Base-by-base conservation (phyloP, 495 filamentous ascomycete genomes). In the Aspergillus hancockii region DNA sequence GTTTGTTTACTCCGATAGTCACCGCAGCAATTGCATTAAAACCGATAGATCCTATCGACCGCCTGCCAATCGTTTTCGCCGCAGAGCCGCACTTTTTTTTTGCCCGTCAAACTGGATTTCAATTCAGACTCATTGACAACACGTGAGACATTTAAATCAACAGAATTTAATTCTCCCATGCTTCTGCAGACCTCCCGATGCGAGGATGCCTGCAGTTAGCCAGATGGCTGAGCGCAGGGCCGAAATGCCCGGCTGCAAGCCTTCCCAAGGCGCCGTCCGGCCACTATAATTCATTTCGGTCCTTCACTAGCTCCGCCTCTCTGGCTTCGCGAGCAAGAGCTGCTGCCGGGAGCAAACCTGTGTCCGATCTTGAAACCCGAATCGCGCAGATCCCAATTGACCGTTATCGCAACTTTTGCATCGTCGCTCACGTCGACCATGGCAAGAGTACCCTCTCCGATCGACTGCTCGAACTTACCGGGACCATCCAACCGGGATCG, bases 361-460 rank as follows among this genome's bases (percentile, higher is more conserved):
- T 78, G 10, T 68, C 79, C 5, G 86, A 88, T 31, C 81, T 96
- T 18, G 94, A 98, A 71, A 75, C 76, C 41, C 83, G 94, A 63
- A 98, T 98, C 54, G 80, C 89, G 10, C 87, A 82, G 0, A 97
- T 98, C 59, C 94, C 94, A 5, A 84, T 98, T 61, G 89, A 92
- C 30, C 88, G 93, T 18, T 98, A 91, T 71, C 88, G 94, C 38
- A 98, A 98, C 71, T 83, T 98, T 69, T 98, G 94, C 70, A 98
- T 98, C 67, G 94, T 98, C 54, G 94, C 94, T 6, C 94, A 98
- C 72, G 96, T 98, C 73, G 94, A 98, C 74, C 94, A 98, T 87
- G 94, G 94, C 69, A 98, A 98, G 71, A 91, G 87, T 61, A 98
- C 94, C 6, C 89, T 98, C 57, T 89, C 85, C 58, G 94, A 98